These are phyloP conservation scores for Fusarium irregulare DNA, from an alignment of 2,329 filamentous ascomycete genomes.

Conservation along the genomic window DNA sequence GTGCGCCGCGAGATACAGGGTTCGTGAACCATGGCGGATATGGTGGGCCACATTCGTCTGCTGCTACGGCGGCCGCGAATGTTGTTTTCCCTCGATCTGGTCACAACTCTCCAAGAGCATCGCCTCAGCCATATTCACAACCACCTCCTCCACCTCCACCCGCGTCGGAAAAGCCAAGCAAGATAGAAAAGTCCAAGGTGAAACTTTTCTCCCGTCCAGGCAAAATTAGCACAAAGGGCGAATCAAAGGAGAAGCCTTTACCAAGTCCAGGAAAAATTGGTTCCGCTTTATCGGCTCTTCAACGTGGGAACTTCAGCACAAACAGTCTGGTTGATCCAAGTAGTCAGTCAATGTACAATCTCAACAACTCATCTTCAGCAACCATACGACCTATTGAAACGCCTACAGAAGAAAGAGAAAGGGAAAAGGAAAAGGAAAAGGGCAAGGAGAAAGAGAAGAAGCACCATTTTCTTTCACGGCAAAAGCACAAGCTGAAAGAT, in stretches of 20 bases:
- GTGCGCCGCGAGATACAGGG: constrained; percentile 66
- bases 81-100: constrained; percentile 76
- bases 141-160: constrained; percentile 51
- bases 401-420: constrained; percentile 57
- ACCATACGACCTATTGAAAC: constrained; percentile 76
- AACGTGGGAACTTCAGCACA: constrained; percentile 76
- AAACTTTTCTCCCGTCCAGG: constrained; percentile 84
- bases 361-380: constrained; percentile 80
- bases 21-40: constrained; percentile 59
- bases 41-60: constrained; percentile 71
- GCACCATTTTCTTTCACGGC: constrained; percentile 81
- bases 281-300: constrained; percentile 73
- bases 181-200: constrained; percentile 79
- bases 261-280: constrained; percentile 79
- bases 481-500: constrained; percentile 83
- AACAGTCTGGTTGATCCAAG: constrained; percentile 74
- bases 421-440: constrained; percentile 55
- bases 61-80: constrained; percentile 77
- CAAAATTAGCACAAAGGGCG: constrained; percentile 78
- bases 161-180: constrained; percentile 67
- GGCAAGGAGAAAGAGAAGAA: constrained; percentile 79
- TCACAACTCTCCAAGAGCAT: constrained; percentile 61
- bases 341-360: constrained; percentile 74
- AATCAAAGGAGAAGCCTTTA: constrained; percentile 72
- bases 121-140: constrained; percentile 52